Conservation (phyloP, 2,329 filamentous ascomycete species). For the Paradendryphiella salina region DNA sequence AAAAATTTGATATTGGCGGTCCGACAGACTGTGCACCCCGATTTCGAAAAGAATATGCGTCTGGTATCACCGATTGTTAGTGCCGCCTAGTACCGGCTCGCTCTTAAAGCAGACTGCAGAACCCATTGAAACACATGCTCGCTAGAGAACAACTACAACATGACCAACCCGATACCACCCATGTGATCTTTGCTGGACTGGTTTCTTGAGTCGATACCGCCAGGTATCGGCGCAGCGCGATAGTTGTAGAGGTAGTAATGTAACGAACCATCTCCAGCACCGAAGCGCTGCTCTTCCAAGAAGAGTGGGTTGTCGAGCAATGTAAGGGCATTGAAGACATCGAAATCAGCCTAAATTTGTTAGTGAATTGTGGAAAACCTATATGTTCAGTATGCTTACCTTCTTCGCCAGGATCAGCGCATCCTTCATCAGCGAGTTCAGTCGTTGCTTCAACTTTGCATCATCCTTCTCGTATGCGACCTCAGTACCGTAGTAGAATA, state of each 20-base stretch:
- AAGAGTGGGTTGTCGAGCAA: constrained; percentile 93
- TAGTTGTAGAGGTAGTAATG: constrained; percentile 99
- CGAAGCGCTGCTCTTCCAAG: constrained; percentile 91
- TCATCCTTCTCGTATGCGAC: constrained; percentile 65
- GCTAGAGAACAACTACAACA: constrained; percentile 58
- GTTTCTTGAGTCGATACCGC: constrained; percentile 81
- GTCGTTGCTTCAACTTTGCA: constrained; percentile 70
- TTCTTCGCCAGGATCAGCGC: constrained; percentile 85
- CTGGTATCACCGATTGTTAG: not conserved
- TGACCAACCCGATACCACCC: constrained; percentile 88
- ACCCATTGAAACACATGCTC: not conserved
- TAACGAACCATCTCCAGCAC: constrained; percentile 88
- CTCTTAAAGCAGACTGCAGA: not conserved
- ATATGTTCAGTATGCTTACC: constrained; percentile 44
- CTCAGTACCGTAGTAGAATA: constrained; percentile 96
- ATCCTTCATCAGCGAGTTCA: constrained; percentile 81
- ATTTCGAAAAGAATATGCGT: not conserved
- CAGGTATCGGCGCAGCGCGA: constrained; percentile 78
- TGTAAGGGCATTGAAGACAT: constrained; percentile 95
- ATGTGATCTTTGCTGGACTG: constrained; percentile 74
- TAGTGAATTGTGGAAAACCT: not conserved
- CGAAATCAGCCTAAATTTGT: constrained; percentile 67
- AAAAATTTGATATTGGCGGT: not conserved
- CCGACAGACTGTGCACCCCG: not conserved
- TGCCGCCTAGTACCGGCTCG: not conserved